Evolutionary conservation across 2,329 filamentous ascomycete species (phyloP).

Genomic region (Pseudodiploospora longispora): DNA sequence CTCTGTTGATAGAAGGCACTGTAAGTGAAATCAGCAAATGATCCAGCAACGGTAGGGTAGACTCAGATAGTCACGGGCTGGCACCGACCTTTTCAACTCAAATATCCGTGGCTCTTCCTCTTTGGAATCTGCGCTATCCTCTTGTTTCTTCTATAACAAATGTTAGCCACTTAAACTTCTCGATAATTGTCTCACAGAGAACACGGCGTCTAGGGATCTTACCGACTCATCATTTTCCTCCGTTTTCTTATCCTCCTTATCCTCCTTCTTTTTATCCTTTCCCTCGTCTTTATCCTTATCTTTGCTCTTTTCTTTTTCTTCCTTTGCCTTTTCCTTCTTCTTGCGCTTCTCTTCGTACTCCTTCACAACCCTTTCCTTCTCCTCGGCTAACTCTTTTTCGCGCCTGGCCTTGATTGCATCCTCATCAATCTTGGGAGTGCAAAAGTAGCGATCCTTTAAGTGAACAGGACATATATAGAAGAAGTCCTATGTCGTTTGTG

Average conservation of each 20-base stretch:
- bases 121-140: constrained; percentile 13
- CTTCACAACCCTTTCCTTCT: constrained; percentile 58
- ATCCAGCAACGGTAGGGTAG: no score
- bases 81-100: constrained; percentile 63
- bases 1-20: constrained; percentile 84
- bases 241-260: constrained; percentile 23
- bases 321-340: constrained; percentile 60
- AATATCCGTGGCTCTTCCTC: constrained; percentile 75
- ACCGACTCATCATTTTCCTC: constrained; percentile 22
- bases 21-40: not conserved
- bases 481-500: constrained; percentile 50
- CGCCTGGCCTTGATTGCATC: constrained; percentile 53
- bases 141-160: constrained; percentile 11
- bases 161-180: no score
- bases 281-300: constrained; percentile 32
- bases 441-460: constrained; percentile 76
- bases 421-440: constrained; percentile 63
- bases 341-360: constrained; percentile 68
- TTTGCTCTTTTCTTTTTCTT: constrained; percentile 43
- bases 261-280: constrained; percentile 25
- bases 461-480: constrained; percentile 86
- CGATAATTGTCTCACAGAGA: no score
- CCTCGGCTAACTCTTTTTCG: constrained; percentile 56
- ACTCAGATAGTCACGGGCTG: no score
- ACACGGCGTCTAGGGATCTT: not conserved